A percentile compares a stretch with the other conserved stretches of the same genome.
Evolutionary conservation across 1,284 basidiomycete genomes (phyloP).

Genomic region (Rhodotorula sp.): DNA sequence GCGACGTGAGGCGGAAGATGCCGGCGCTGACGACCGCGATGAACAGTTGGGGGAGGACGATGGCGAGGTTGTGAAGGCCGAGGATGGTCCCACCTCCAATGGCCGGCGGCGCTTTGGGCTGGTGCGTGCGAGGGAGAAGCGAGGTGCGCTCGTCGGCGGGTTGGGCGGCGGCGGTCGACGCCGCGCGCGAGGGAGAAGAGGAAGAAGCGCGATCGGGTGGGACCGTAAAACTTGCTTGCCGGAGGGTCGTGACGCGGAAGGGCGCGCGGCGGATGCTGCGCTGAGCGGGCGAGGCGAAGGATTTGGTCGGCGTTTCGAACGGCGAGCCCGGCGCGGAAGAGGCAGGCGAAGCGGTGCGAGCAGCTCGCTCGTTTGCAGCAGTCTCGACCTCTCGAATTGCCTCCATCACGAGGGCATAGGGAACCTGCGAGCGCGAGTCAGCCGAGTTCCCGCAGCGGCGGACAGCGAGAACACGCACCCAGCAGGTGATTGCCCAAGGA

Average conservation of each 20-base stretch:
- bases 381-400: constrained; percentile 40
- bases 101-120: background rate
- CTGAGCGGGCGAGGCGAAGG: background rate
- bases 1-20: constrained; percentile 47
- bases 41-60: constrained; percentile 45
- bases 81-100: constrained; percentile 40
- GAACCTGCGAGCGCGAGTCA: constrained; percentile 29
- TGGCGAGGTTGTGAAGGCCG: constrained; percentile 47
- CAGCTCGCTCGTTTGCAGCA: too few relatives aligned
- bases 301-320: background rate
- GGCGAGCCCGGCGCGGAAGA: constrained; percentile 1
- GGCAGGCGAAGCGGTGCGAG: background rate
- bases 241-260: constrained; percentile 1
- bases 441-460: background rate
- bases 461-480: constrained; percentile 55
- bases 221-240: background rate
- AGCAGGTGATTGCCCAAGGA: constrained; percentile 88
- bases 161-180: background rate
- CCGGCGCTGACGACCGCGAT: constrained; percentile 48
- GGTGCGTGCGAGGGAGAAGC: background rate
- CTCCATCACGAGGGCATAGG: constrained; percentile 47
- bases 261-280: background rate
- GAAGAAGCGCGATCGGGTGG: background rate
- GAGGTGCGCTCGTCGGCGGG: background rate
- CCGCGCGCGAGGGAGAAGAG: background rate